Percentiles rank a stretch among this genome's conserved stretches.
Evolutionary conservation across 2,329 filamentous ascomycete species (phyloP).

Genomic region (Verticillium dahliae): DNA sequence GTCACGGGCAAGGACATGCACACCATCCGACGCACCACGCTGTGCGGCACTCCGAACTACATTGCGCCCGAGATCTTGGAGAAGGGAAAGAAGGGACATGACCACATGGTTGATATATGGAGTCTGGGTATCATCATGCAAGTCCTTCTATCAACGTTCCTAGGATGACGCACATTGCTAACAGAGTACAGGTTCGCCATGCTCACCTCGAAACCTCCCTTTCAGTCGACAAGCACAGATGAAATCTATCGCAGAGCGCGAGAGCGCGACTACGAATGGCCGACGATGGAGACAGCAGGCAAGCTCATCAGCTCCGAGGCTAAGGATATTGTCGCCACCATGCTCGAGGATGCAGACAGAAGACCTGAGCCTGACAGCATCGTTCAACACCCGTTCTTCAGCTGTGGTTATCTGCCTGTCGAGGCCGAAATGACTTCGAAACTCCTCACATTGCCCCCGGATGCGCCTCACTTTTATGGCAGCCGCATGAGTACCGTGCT

Average conservation of each 20-base stretch:
- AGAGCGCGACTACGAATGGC: slow-evolving; percentile 76
- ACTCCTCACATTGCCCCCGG: slow-evolving; percentile 50
- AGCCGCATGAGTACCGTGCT: slow-evolving; percentile 37
- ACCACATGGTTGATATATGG: slow-evolving; percentile 98
- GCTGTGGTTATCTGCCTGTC: slow-evolving; percentile 64
- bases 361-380: slow-evolving; percentile 72
- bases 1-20: slow-evolving; percentile 88
- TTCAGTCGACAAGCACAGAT: slow-evolving; percentile 84
- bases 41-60: slow-evolving; percentile 97
- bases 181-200: slow-evolving; percentile 68
- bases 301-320: slow-evolving; percentile 70
- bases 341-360: slow-evolving; percentile 69
- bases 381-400: slow-evolving; percentile 75
- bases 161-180: slow-evolving; percentile 10
- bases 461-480: slow-evolving; percentile 51
- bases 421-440: slow-evolving; percentile 51
- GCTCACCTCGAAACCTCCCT: slow-evolving; percentile 92
- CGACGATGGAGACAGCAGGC: slow-evolving; percentile 55
- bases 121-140: slow-evolving; percentile 95
- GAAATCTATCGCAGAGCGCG: slow-evolving; percentile 72
- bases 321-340: slow-evolving; percentile 69
- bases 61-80: slow-evolving; percentile 95
- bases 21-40: slow-evolving; percentile 77
- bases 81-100: slow-evolving; percentile 89
- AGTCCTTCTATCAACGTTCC: slow-evolving; percentile 20